These are phyloP conservation scores for Mycena filopes DNA, from an alignment of 768 basidiomycete genomes.

Conservation along the genomic window DNA sequence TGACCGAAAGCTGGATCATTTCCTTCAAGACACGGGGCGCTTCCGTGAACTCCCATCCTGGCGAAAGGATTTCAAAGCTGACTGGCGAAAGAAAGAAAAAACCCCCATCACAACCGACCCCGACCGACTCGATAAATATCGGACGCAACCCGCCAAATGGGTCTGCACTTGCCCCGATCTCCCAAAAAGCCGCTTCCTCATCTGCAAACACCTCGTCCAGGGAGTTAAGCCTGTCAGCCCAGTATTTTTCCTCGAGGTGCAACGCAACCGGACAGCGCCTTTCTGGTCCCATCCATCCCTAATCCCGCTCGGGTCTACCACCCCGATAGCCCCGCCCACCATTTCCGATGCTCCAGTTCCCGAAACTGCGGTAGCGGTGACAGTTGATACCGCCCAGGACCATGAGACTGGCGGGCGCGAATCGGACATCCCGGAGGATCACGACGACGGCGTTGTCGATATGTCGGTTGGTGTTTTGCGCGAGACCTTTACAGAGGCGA, in stretches of 20 bases:
- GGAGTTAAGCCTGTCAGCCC: conserved; percentile 33
- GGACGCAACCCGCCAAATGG: neutral
- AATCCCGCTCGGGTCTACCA: too few relatives aligned
- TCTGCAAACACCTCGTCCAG: conserved; percentile 44
- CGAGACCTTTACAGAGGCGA: too few relatives aligned
- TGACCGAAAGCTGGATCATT: conserved; percentile 35
- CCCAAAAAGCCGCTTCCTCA: conserved; percentile 36
- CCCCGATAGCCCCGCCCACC: too few relatives aligned
- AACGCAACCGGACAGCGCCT: conserved; percentile 30
- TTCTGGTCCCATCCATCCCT: conserved; percentile 36
- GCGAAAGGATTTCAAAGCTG: conserved; percentile 39
- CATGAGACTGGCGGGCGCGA: too few relatives aligned
- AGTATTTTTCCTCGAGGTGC: conserved; percentile 37
- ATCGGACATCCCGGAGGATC: too few relatives aligned
- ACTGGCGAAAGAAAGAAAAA: conserved; percentile 33
- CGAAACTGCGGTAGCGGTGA: too few relatives aligned
- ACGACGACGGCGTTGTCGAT: too few relatives aligned
- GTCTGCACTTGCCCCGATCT: conserved; percentile 39
- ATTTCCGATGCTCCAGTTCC: too few relatives aligned
- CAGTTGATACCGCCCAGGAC: too few relatives aligned
- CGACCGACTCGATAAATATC: neutral
- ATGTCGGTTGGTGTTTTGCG: too few relatives aligned
- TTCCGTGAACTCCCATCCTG: conserved; percentile 37
- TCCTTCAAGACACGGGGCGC: conserved; percentile 35
- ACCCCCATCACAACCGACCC: conserved; percentile 37